Conservation (phyloP, 2,329 filamentous ascomycete species). For the Diaporthe vexans region DNA sequence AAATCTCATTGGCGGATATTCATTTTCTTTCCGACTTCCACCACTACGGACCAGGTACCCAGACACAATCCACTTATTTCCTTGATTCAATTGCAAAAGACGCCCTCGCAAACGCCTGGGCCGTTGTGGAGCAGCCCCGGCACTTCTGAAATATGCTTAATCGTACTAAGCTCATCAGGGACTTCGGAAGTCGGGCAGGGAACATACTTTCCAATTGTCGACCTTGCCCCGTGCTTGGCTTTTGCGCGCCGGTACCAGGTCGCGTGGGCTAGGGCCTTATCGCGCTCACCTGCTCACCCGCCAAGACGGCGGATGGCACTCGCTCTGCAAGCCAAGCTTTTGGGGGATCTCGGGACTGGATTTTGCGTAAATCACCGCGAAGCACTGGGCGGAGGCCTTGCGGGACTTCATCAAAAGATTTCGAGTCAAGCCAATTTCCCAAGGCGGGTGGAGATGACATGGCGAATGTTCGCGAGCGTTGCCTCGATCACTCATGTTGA, state of each 20-base stretch:
- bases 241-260: not conserved
- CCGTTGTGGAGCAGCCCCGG: conserved; percentile 2
- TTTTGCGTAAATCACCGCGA: conserved; percentile 26
- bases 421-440: not conserved
- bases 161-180: conserved; percentile 24
- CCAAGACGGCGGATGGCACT: conserved; percentile 29
- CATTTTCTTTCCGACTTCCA: conserved; percentile 1
- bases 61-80: not conserved
- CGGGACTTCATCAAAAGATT: not conserved
- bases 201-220: conserved; percentile 17
- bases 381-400: conserved; percentile 1
- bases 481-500: not conserved
- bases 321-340: conserved; percentile 27
- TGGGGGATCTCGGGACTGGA: conserved; percentile 16
- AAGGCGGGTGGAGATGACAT: not conserved
- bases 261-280: conserved; percentile 8
- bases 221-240: conserved; percentile 19
- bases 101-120: not conserved
- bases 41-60: not conserved
- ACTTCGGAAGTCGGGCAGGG: conserved; percentile 2
- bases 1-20: conserved; percentile 18
- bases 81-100: not conserved
- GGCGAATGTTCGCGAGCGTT: too few relatives aligned
- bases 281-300: conserved; percentile 14
- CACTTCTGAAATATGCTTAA: conserved; percentile 23